These are phyloP conservation scores for Smallanthus sonchifolius DNA, from an alignment of 129 eudicot species.

Conservation along the genomic window DNA sequence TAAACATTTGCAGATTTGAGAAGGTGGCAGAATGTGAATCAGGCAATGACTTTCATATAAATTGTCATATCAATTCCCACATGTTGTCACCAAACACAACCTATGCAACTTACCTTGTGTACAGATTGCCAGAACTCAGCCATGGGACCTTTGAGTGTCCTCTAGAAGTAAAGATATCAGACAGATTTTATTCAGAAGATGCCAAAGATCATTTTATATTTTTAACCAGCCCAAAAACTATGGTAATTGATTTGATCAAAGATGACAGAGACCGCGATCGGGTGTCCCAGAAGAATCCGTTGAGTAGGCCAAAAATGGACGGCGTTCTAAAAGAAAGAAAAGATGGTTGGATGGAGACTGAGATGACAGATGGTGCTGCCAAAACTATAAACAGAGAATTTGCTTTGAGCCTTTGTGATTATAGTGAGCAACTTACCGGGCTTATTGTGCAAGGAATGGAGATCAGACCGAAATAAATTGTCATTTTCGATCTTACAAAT, in stretches of 20 bases:
- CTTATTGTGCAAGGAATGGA: slow-evolving; percentile 18
- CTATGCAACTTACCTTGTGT: slow-evolving; percentile 13
- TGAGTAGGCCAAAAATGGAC: slow-evolving; percentile 17
- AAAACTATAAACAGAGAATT: neutral
- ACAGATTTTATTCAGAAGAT: neutral
- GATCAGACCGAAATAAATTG: slow-evolving; percentile 15
- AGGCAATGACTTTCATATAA: slow-evolving; percentile 5
- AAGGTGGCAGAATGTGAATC: slow-evolving; percentile 16
- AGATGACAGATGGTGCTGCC: neutral
- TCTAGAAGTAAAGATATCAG: neutral
- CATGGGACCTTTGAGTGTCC: slow-evolving; percentile 4
- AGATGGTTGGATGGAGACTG: slow-evolving; percentile 24
- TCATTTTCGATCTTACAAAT: no score
- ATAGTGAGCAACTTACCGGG: neutral
- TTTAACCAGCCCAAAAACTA: neutral
- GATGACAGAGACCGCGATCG: neutral
- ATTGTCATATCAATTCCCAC: slow-evolving; percentile 6
- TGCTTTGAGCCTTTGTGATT: neutral
- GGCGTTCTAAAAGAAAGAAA: slow-evolving; percentile 3
- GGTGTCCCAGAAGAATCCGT: neutral
- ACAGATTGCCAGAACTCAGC: slow-evolving; percentile 2
- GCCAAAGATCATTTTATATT: neutral
- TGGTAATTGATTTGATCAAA: neutral
- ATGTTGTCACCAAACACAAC: slow-evolving; percentile 19
- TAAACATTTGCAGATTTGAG: slow-evolving; percentile 7